Percentiles rank a stretch among this genome's conserved stretches.
phyloP scores from a whole-genome alignment of 1,139 yeast genomes.

The Diutina neorugosa region DNA sequence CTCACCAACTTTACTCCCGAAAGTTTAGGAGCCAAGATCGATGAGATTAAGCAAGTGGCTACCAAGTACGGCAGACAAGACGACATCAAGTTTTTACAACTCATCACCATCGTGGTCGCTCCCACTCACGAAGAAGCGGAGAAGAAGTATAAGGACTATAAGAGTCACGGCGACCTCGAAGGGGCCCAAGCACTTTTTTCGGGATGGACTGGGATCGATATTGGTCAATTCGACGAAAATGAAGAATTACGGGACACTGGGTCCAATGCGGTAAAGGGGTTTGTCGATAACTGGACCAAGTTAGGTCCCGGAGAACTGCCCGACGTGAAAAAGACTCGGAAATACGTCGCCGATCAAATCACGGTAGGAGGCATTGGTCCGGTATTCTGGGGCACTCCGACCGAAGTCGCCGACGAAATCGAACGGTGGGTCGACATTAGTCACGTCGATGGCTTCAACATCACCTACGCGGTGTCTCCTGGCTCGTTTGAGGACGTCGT shows the following conservation, averaged over 20 bases:
- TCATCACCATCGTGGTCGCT: constrained; percentile 22
- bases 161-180: constrained; percentile 22
- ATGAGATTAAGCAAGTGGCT: constrained; percentile 17
- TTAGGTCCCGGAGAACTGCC: constrained; percentile 16
- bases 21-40: constrained; percentile 17
- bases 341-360: constrained; percentile 16
- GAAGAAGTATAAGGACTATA: constrained; percentile 17
- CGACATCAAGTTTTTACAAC: constrained; percentile 22
- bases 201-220: constrained; percentile 27
- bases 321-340: constrained; percentile 16
- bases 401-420: constrained; percentile 17
- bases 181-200: constrained; percentile 28
- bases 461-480: constrained; percentile 19
- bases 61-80: constrained; percentile 22
- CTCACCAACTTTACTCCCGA: constrained; percentile 19
- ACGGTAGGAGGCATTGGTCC: constrained; percentile 21
- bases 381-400: constrained; percentile 16
- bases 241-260: constrained; percentile 19
- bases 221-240: constrained; percentile 17
- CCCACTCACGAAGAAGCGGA: constrained; percentile 24
- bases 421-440: constrained; percentile 20
- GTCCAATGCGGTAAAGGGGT: constrained; percentile 19
- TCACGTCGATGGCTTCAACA: constrained; percentile 24
- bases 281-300: constrained; percentile 21
- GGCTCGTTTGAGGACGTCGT: constrained; percentile 22